Percentiles rank a stretch among this genome's conserved stretches.
These are phyloP conservation scores for Porphyrellus cyaneotinctus DNA, from an alignment of 768 basidiomycete species.

Conservation along the genomic window DNA sequence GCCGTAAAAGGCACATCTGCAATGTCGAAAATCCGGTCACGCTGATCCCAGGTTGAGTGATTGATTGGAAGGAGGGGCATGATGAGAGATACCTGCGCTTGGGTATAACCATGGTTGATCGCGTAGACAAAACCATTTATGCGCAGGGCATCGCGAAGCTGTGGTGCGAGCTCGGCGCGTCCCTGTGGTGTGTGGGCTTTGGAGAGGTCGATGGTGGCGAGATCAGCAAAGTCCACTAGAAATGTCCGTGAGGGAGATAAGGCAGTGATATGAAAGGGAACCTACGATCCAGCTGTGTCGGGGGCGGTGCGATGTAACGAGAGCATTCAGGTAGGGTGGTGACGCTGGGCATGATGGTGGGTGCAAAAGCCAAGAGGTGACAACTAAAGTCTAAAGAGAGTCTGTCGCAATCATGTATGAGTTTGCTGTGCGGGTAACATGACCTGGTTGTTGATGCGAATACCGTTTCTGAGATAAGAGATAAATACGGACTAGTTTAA, in stretches of 20 bases:
- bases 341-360: conserved; percentile 28
- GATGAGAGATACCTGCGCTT: conserved; percentile 30
- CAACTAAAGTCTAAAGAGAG: neutral
- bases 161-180: conserved; percentile 36
- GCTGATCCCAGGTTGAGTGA: conserved; percentile 31
- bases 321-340: conserved; percentile 30
- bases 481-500: too few species aligned
- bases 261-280: neutral
- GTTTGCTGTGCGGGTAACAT: neutral
- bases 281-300: conserved; percentile 35
- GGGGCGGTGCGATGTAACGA: conserved; percentile 32
- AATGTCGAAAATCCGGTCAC: conserved; percentile 45
- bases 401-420: neutral
- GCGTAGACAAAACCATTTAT: conserved; percentile 40
- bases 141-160: conserved; percentile 45
- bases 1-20: conserved; percentile 42
- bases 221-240: conserved; percentile 45
- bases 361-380: too few species aligned
- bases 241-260: conserved; percentile 23
- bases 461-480: too few species aligned
- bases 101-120: conserved; percentile 36
- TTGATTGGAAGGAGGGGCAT: neutral
- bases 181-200: conserved; percentile 39
- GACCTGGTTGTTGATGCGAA: neutral
- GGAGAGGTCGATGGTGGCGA: conserved; percentile 50